Evolutionary conservation across 176 grass and related monocot genomes (phyloP), one percentile per base, ranked within the genome.

Genomic region (Secale cereale): DNA sequence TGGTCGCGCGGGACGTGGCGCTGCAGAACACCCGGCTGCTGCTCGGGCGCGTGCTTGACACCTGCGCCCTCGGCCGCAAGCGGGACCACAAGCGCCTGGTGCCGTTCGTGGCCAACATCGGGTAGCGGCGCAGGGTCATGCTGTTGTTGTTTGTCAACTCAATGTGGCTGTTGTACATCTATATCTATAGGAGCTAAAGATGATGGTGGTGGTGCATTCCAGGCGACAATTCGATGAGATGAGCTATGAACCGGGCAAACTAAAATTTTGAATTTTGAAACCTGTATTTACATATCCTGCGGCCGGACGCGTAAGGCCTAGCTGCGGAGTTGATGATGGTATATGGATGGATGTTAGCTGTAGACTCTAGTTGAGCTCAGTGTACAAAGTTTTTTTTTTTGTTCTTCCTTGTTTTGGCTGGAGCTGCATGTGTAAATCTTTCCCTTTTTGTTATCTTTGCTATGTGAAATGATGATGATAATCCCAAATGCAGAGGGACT

Each of bases 21-120:
- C 88, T 95, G 23, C 93, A 94, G 85, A 95, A 94, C 83, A 95
- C 91, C 11, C 87, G 93, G 25, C 81, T 98, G 78, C 78, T 95
- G 30, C 97, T 98, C 70, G 93, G 91, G 11, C 92, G 95, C 64
- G 95, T 98, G 35, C 93, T 98, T 27, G 95, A 95, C 66, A 95
- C 87, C 67, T 98, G 95, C 41, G 92, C 95, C 23, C 89, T 98
- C 52, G 95, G 95, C 17, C 94, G 87, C 27, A 98, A 98, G 87
- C 93, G 95, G 90, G 95, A 98, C 46, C 87, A 95, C 79, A 98
- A 95, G 69, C 91, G 95, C 37, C 88, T 98, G 65, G 93, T 98
- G 59, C 93, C 95, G 4, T 98, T 98, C 78, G 95, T 95, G 73
- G 87, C 87, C 25, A 95, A 90, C 77, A 75, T 94, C 6, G 87